A percentile compares a stretch with the other conserved stretches of the same genome.
Evolutionary conservation across 192 early-diverging fungal genomes (phyloP).

Genomic region (Podila minutissima): DNA sequence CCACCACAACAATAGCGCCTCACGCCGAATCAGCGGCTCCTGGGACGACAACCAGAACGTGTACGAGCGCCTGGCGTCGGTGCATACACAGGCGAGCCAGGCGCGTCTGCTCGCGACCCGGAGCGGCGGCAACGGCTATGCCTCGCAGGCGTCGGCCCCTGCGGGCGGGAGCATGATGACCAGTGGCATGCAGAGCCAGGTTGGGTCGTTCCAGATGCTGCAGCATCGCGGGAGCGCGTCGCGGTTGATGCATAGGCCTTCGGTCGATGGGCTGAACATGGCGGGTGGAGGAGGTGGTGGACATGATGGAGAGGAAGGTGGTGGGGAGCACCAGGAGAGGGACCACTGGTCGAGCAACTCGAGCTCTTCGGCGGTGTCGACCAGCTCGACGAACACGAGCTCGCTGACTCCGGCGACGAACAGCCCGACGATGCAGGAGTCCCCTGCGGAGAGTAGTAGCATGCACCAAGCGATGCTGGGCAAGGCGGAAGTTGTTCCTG

Average conservation of each 20-base stretch:
- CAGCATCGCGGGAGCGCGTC: neutral
- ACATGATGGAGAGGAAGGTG: neutral
- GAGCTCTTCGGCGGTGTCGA: slow-evolving; percentile 20
- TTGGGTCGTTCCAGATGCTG: neutral
- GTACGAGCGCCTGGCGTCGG: slow-evolving; percentile 41
- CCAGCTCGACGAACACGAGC: slow-evolving; percentile 3
- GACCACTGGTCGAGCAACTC: slow-evolving; percentile 32
- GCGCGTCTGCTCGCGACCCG: slow-evolving; percentile 29
- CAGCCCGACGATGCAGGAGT: slow-evolving; percentile 22
- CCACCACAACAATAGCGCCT: slow-evolving; percentile 38
- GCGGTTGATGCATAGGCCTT: slow-evolving; percentile 20
- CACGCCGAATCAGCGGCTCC: slow-evolving; percentile 36
- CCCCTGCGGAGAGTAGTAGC: neutral
- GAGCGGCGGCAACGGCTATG: neutral
- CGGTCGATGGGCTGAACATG: slow-evolving; percentile 18
- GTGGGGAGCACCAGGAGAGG: neutral
- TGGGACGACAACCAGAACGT: slow-evolving; percentile 51
- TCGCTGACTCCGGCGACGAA: slow-evolving; percentile 19
- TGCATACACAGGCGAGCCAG: slow-evolving; percentile 45
- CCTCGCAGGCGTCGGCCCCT: slow-evolving; percentile 6
- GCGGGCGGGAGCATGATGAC: slow-evolving; percentile 54
- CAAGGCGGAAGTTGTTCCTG: slow-evolving; percentile 39
- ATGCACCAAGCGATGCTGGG: slow-evolving; percentile 10
- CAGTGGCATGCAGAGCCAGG: slow-evolving; percentile 9
- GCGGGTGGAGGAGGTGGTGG: neutral